Percentiles rank a stretch among this genome's conserved stretches.
Evolutionary conservation across 441 rosid species (phyloP).

Genomic region (Gossypium lobatum): DNA sequence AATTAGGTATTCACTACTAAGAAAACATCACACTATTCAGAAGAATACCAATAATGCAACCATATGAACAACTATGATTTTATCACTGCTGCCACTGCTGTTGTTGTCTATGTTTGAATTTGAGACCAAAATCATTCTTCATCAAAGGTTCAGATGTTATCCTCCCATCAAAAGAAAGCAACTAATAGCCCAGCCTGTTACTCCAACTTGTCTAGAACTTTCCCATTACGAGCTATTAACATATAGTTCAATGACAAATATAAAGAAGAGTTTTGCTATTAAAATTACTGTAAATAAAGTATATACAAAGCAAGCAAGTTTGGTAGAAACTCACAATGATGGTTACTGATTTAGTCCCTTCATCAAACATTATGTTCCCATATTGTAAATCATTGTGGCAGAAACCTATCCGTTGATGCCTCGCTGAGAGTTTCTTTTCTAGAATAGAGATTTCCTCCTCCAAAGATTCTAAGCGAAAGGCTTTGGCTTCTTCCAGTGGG

Average conservation of each 20-base stretch:
- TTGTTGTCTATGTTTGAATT: not conserved
- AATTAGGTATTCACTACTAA: not conserved
- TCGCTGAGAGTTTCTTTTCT: constrained; percentile 45
- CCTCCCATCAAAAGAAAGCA: not conserved
- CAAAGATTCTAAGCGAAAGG: constrained; percentile 54
- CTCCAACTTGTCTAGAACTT: not conserved
- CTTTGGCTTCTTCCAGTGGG: constrained; percentile 60
- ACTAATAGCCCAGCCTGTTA: not conserved
- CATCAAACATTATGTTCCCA: constrained; percentile 94
- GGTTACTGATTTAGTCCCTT: constrained; percentile 70
- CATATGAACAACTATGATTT: not conserved
- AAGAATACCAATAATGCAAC: not conserved
- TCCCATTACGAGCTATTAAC: not conserved
- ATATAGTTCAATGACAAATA: not conserved
- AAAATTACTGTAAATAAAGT: not conserved
- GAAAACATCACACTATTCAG: not conserved
- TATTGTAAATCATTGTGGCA: constrained; percentile 95
- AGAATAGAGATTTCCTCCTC: constrained; percentile 54
- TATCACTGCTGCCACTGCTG: not conserved
- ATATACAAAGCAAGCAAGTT: not conserved
- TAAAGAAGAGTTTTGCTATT: not conserved
- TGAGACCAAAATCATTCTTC: not conserved
- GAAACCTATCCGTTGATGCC: constrained; percentile 52
- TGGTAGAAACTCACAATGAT: constrained; percentile 62
- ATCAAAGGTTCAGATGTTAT: not conserved